These are phyloP conservation scores for Primulina eburnea DNA, from an alignment of 257 asterid species.

Conservation along the genomic window DNA sequence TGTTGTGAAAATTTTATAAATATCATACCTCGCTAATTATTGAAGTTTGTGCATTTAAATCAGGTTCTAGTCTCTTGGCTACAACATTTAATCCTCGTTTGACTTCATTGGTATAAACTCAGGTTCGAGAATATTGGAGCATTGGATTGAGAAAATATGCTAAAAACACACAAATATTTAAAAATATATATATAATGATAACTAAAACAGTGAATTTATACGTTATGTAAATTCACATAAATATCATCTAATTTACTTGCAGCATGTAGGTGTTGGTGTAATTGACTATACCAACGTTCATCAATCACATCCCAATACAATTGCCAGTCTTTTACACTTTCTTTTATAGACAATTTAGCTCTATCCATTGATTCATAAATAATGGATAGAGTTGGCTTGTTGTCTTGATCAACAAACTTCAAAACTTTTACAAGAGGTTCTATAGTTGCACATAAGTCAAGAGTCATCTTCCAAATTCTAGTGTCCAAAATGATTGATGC, in stretches of 20 bases:
- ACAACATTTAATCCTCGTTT: not conserved
- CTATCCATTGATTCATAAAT: not conserved
- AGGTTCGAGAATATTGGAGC: not conserved
- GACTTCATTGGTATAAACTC: not conserved
- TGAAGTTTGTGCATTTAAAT: not conserved
- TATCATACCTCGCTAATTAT: too few relatives aligned
- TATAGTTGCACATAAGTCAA: not conserved
- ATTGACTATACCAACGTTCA: not conserved
- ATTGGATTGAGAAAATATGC: not conserved
- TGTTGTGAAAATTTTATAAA: too few relatives aligned
- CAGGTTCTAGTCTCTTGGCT: not conserved
- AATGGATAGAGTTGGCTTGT: not conserved
- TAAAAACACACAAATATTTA: too few relatives aligned
- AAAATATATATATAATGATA: too few relatives aligned
- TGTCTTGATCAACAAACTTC: not conserved
- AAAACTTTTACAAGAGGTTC: not conserved
- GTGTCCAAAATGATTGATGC: not conserved
- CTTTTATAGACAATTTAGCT: not conserved
- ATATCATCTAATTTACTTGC: not conserved
- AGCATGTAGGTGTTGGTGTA: not conserved
- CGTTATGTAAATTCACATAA: not conserved
- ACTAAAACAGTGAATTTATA: not conserved
- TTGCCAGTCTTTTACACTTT: not conserved
- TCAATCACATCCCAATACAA: not conserved
- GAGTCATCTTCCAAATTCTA: too few relatives aligned